A percentile compares a stretch with the other conserved stretches of the same genome.
phyloP scores from a whole-genome alignment of 306 rosid species.

The Prosopis cineraria region DNA sequence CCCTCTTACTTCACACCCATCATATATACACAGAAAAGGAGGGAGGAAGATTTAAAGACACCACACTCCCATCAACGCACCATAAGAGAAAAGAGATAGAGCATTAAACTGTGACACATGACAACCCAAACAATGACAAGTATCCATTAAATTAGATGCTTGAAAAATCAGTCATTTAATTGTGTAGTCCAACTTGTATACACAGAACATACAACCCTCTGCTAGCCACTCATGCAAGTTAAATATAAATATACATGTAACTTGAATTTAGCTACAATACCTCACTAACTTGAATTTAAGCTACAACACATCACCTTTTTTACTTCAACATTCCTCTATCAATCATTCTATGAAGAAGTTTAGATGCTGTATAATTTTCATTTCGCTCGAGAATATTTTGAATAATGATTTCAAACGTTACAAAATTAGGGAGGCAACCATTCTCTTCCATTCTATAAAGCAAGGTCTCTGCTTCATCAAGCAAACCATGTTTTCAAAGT shows the following conservation, averaged over 20 bases:
- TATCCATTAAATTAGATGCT: too few relatives aligned
- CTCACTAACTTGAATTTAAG: background rate
- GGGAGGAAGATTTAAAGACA: too few relatives aligned
- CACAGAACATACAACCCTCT: background rate
- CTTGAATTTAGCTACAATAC: too few relatives aligned
- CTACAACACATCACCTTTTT: background rate
- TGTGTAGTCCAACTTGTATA: background rate
- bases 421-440: background rate
- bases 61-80: too few relatives aligned
- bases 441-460: background rate
- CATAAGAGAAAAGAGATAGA: too few relatives aligned
- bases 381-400: background rate
- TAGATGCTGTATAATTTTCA: background rate
- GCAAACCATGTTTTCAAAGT: constrained; percentile 11
- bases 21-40: too few relatives aligned
- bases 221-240: constrained; percentile 16
- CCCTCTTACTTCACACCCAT: too few relatives aligned
- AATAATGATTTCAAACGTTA: background rate
- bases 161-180: background rate
- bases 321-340: constrained; percentile 3
- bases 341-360: constrained; percentile 30
- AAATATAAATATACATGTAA: background rate
- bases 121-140: too few relatives aligned
- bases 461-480: constrained; percentile 2
- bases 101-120: too few relatives aligned